Evolutionary conservation across 768 basidiomycete species (phyloP), one percentile per base, ranked within the genome.

Genomic region (Boletus tomentosulus): DNA sequence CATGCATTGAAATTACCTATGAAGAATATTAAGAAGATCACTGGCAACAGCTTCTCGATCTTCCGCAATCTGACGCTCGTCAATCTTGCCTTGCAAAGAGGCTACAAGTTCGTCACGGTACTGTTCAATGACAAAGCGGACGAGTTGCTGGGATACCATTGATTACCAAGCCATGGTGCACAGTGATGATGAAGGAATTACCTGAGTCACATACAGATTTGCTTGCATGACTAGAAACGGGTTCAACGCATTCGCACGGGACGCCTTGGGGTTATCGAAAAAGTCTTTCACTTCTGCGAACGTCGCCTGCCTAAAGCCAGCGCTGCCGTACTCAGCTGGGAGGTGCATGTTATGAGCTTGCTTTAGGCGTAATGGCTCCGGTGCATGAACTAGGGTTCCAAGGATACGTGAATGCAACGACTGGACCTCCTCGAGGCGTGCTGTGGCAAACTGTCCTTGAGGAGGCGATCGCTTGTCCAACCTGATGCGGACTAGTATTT

Each of bases 131-230:
- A 95, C 90, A 61, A 92, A 93, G 52, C 93, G 89, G 53, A 91
- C 91, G 46, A 93, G 81, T 92, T 95, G 92, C 91, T 95, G 59
- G 27, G 7, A n/a, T 12, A 46, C 3, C 13, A 31, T 24, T 22
- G 19, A 16, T 56, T 16, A 57, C 39, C 2, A 27, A 46, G 16
- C 30, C n/a, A 28, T 11, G 22, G 2, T 35, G 7, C 11, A 46
- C 19, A 35, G 8, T 24, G 11, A 34, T 19, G 30, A n/a, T 13
- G 28, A 10, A 30, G 38, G 3, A 51, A 78, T 55, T 57, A 87
- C 92, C 81, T 94, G 92, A 11, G 92, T 95, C 61, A 95, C 92
- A 62, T 87, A 95, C 39, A 96, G 75, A 64, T 96, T 96, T 34
- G 88, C 89, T 70, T 94, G 92, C 82, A 92, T 89, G 31, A 96